These are phyloP conservation scores for Clitoria ternatea DNA, from an alignment of 306 rosid species.

Conservation along the genomic window DNA sequence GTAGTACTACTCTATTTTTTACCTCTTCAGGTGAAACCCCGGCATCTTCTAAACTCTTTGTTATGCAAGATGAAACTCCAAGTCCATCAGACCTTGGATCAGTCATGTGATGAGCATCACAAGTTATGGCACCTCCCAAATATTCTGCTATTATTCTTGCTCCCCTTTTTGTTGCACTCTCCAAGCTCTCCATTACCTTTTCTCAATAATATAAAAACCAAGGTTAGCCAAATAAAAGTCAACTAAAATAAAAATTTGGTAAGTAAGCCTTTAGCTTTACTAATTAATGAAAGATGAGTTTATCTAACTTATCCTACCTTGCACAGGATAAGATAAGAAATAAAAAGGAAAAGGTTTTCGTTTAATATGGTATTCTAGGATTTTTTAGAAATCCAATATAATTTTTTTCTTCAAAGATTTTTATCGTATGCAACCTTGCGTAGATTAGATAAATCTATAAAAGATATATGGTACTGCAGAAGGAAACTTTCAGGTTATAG, in stretches of 20 bases:
- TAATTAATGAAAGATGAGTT: too few relatives aligned
- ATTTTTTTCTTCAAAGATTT: too few relatives aligned
- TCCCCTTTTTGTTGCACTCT: constrained; percentile 61
- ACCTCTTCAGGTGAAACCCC: constrained; percentile 81
- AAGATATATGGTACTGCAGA: background rate
- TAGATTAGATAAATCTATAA: too few relatives aligned
- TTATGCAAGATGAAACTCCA: constrained; percentile 68
- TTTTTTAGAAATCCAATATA: too few relatives aligned
- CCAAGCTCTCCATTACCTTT: constrained; percentile 73
- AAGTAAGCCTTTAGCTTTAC: too few relatives aligned
- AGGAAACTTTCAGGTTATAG: background rate
- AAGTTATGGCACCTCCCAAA: constrained; percentile 63
- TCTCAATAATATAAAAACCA: background rate
- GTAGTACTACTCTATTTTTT: background rate
- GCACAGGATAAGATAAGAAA: too few relatives aligned
- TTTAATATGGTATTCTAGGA: too few relatives aligned
- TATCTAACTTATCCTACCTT: too few relatives aligned
- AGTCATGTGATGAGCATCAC: constrained; percentile 83
- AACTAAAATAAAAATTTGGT: background rate
- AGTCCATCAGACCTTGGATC: constrained; percentile 71
- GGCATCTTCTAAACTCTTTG: constrained; percentile 52
- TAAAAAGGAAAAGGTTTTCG: too few relatives aligned
- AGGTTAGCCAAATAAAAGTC: background rate
- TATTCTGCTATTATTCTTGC: constrained; percentile 60
- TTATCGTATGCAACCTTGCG: too few relatives aligned